A percentile compares a stretch with the other conserved stretches of the same genome.
phyloP scores from a whole-genome alignment of 106 monocot species.

The Acorus gramineus region DNA sequence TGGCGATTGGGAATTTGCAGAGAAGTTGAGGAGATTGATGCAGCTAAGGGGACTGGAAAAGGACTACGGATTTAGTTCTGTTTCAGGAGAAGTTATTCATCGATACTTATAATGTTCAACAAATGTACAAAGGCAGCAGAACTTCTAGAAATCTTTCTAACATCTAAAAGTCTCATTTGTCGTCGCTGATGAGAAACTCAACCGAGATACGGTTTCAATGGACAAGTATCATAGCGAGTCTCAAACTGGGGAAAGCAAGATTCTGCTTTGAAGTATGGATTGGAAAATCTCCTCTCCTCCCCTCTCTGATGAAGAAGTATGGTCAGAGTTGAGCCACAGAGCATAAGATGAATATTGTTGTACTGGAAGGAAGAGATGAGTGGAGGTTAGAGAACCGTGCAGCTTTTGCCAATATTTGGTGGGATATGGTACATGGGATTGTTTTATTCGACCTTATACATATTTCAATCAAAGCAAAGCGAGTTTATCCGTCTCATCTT shows the following conservation, averaged over 20 bases:
- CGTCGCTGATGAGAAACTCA: no score
- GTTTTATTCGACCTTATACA: slow-evolving; percentile 51
- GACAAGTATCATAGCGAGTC: background rate
- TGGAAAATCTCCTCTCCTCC: slow-evolving; percentile 80
- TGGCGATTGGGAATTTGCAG: slow-evolving; percentile 19
- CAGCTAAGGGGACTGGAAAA: slow-evolving; percentile 13
- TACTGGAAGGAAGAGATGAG: slow-evolving; percentile 80
- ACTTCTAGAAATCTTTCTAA: no score
- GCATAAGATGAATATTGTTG: slow-evolving; percentile 36
- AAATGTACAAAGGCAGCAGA: no score
- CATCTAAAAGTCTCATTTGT: no score
- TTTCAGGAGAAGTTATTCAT: no score
- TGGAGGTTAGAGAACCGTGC: slow-evolving; percentile 86
- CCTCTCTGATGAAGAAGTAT: slow-evolving; percentile 64
- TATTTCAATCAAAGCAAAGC: slow-evolving; percentile 82
- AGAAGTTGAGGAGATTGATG: slow-evolving; percentile 20
- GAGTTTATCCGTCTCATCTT: slow-evolving; percentile 16
- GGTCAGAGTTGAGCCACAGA: slow-evolving; percentile 56
- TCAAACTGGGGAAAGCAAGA: slow-evolving; percentile 47
- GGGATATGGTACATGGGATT: slow-evolving; percentile 84
- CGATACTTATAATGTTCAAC: no score
- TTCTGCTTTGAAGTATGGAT: slow-evolving; percentile 60
- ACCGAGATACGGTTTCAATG: no score
- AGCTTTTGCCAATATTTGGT: slow-evolving; percentile 96
- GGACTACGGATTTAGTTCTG: slow-evolving; percentile 9